Conservation (phyloP, 768 basidiomycete species). For the Heimioporus sp. region DNA sequence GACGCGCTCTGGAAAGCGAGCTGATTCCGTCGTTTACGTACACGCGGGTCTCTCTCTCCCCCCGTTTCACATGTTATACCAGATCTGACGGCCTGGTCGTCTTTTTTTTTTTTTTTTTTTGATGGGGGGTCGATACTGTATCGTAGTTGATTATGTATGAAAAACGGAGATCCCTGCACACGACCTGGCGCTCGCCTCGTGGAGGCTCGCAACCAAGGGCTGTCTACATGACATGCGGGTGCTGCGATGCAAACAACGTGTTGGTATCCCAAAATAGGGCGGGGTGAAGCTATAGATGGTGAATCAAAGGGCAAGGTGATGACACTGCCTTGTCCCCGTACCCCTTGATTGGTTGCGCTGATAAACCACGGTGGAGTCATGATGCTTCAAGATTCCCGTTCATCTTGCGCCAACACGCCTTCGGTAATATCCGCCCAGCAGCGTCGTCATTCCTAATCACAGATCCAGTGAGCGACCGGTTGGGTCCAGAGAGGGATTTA, state of each 20-base stretch:
- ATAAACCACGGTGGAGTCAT: conserved; percentile 31
- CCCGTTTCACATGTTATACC: conserved; percentile 16
- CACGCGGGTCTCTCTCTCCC: conserved; percentile 13
- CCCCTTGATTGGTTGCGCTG: conserved; percentile 33
- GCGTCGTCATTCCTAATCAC: conserved; percentile 12
- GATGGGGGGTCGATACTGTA: no score
- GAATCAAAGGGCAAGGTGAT: conserved; percentile 17
- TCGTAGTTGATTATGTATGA: conserved; percentile 31
- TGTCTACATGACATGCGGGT: conserved; percentile 26
- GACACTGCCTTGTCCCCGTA: conserved; percentile 29
- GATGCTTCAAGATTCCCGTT: conserved; percentile 34
- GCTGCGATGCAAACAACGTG: conserved; percentile 36
- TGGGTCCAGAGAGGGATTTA: no score
- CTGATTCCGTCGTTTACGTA: conserved; percentile 27
- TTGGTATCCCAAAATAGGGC: conserved; percentile 27
- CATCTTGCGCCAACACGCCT: conserved; percentile 25
- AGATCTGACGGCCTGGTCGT: conserved; percentile 25
- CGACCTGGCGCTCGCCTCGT: conserved; percentile 30
- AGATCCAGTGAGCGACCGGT: no score
- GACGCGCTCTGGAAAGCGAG: conserved; percentile 30
- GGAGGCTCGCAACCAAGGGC: conserved; percentile 16
- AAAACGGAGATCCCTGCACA: conserved; percentile 21
- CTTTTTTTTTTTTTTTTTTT: conserved; percentile 18
- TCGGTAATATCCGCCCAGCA: conserved; percentile 35
- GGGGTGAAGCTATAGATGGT: conserved; percentile 10